Conservation (phyloP, 2,329 filamentous ascomycete species). For the Truncatella angustata region DNA sequence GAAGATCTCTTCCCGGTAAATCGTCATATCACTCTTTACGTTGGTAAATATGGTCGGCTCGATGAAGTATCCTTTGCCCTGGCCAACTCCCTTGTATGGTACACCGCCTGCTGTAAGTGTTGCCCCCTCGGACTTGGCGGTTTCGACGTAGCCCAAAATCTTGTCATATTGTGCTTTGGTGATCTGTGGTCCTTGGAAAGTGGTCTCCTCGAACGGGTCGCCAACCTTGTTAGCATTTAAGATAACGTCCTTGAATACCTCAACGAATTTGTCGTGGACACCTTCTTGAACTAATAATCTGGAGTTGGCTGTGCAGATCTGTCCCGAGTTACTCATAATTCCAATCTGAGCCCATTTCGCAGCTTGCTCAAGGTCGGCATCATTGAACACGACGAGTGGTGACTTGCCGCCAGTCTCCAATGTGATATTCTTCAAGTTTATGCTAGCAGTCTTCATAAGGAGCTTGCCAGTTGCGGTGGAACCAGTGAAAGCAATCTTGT, state of each 20-base stretch:
- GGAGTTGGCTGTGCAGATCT: slow-evolving; percentile 66
- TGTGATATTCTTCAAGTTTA: slow-evolving; percentile 64
- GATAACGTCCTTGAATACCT: slow-evolving; percentile 59
- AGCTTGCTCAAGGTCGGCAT: slow-evolving; percentile 65
- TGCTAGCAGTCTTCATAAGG: slow-evolving; percentile 72
- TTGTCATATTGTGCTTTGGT: slow-evolving; percentile 69
- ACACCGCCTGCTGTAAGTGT: slow-evolving; percentile 65
- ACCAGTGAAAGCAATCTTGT: slow-evolving; percentile 80
- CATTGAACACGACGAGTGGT: slow-evolving; percentile 62
- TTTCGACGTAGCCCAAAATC: slow-evolving; percentile 67
- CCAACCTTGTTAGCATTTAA: slow-evolving; percentile 59
- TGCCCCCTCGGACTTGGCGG: slow-evolving; percentile 69
- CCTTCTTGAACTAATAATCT: slow-evolving; percentile 62
- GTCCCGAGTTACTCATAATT: slow-evolving; percentile 61
- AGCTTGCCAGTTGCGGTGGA: slow-evolving; percentile 69
- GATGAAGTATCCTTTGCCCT: slow-evolving; percentile 44
- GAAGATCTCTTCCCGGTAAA: slow-evolving; percentile 48
- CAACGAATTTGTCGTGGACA: slow-evolving; percentile 62
- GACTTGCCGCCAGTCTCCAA: slow-evolving; percentile 68
- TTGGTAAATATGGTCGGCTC: slow-evolving; percentile 44
- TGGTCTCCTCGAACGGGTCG: slow-evolving; percentile 66
- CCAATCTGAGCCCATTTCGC: slow-evolving; percentile 56
- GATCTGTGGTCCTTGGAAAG: slow-evolving; percentile 74
- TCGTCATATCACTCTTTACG: slow-evolving; percentile 39
- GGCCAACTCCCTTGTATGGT: slow-evolving; percentile 1